Percentiles rank a stretch among this genome's conserved stretches.
These are phyloP conservation scores for Hypericum androsaemum DNA, from an alignment of 345 rosid species.

Conservation along the genomic window DNA sequence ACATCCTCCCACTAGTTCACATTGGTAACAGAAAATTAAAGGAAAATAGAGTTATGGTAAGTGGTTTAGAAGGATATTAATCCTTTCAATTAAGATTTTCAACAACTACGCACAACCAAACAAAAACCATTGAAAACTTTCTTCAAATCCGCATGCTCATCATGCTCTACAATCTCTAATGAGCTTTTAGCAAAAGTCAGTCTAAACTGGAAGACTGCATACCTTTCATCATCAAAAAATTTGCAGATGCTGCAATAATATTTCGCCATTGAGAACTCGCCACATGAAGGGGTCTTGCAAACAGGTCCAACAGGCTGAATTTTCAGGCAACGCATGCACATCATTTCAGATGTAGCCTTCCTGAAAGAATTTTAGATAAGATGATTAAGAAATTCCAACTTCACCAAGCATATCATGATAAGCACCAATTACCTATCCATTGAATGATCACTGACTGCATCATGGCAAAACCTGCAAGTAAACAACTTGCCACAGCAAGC, in stretches of 20 bases:
- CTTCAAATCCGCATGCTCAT: too few relatives aligned
- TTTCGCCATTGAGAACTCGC: constrained; percentile 46
- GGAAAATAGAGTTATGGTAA: too few relatives aligned
- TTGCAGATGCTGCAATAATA: constrained; percentile 81
- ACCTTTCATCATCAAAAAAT: constrained; percentile 93
- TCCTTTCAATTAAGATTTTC: too few relatives aligned
- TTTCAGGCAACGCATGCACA: constrained; percentile 62
- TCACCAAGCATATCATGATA: too few relatives aligned
- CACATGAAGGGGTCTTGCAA: constrained; percentile 45
- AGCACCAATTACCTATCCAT: constrained; percentile 43
- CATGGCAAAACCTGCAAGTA: constrained; percentile 66
- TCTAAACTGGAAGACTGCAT: not conserved
- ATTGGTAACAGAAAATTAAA: too few relatives aligned
- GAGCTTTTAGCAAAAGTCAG: not conserved
- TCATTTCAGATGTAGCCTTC: constrained; percentile 59
- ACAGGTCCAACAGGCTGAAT: constrained; percentile 43
- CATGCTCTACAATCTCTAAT: too few relatives aligned
- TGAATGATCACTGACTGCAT: constrained; percentile 57
- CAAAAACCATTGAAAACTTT: too few relatives aligned
- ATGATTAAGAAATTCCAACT: too few relatives aligned
- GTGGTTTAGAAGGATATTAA: not conserved
- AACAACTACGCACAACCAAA: too few relatives aligned
- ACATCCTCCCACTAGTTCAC: too few relatives aligned
- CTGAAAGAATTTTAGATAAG: constrained; percentile 19
- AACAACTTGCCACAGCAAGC: constrained; percentile 63